Percentiles rank a stretch among this genome's conserved stretches.
These are phyloP conservation scores for Arabidopsis hybrid DNA, from an alignment of 441 rosid species.

Conservation along the genomic window DNA sequence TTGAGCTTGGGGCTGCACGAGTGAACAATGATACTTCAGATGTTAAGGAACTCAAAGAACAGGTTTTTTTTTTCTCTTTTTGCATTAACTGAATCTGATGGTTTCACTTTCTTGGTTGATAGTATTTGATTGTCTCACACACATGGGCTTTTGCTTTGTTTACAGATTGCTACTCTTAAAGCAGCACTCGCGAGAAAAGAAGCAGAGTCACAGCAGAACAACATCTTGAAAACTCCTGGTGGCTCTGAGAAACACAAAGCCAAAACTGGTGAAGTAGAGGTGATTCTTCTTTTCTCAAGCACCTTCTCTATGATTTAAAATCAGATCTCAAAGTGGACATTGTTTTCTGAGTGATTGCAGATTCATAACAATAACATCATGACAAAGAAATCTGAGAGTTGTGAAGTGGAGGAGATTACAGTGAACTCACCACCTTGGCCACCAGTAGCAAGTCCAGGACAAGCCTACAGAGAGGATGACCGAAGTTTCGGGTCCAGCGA, in stretches of 20 bases:
- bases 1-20: slow-evolving; percentile 88
- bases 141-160: slow-evolving; percentile 11
- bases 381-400: slow-evolving; percentile 74
- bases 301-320: slow-evolving; percentile 3
- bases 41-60: slow-evolving; percentile 87
- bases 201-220: slow-evolving; percentile 58
- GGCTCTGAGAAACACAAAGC: slow-evolving; percentile 65
- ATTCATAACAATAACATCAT: slow-evolving; percentile 49
- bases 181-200: slow-evolving; percentile 82
- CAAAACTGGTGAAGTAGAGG: slow-evolving; percentile 79
- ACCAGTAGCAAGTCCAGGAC: slow-evolving; percentile 72
- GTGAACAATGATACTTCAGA: slow-evolving; percentile 77
- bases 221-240: slow-evolving; percentile 52
- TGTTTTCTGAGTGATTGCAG: slow-evolving; percentile 50
- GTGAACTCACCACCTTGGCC: slow-evolving; percentile 99
- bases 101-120: slow-evolving; percentile 18
- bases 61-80: slow-evolving; percentile 44
- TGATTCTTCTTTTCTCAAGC: slow-evolving; percentile 43
- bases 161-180: slow-evolving; percentile 84
- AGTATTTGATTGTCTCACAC: slow-evolving; percentile 15
- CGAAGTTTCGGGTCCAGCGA: slow-evolving; percentile 73
- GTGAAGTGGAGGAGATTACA: slow-evolving; percentile 82
- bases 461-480: slow-evolving; percentile 74
- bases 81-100: slow-evolving; percentile 11
- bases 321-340: slow-evolving; percentile 14